phyloP scores from a whole-genome alignment of 2,329 filamentous ascomycete genomes.

The Monosporascus sp. region DNA sequence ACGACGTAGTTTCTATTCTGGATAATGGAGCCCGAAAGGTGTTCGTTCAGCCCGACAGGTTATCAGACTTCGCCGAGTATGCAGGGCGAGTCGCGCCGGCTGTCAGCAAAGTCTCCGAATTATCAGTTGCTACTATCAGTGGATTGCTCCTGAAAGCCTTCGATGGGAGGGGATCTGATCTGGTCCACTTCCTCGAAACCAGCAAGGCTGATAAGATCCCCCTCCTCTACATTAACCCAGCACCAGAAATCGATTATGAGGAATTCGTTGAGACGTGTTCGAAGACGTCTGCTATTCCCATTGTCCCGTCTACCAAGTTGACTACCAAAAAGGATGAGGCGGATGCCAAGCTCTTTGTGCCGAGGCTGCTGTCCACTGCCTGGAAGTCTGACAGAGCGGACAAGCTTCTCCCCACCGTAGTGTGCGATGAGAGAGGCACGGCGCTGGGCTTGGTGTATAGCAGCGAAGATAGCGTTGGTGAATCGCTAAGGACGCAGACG shows the following conservation, averaged over 20 bases:
- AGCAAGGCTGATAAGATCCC: conserved; percentile 41
- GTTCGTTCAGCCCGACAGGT: conserved; percentile 69
- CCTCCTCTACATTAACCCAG: conserved; percentile 47
- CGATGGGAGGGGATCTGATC: conserved; percentile 37
- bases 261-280: conserved; percentile 43
- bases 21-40: conserved; percentile 81
- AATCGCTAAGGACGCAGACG: conserved; percentile 70
- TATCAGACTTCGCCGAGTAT: conserved; percentile 53
- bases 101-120: conserved; percentile 38
- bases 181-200: conserved; percentile 39
- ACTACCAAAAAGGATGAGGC: conserved; percentile 60
- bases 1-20: conserved; percentile 74
- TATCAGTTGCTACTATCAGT: conserved; percentile 41
- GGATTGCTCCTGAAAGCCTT: conserved; percentile 51
- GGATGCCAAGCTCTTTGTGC: conserved; percentile 56
- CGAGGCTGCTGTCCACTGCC: conserved; percentile 65
- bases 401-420: conserved; percentile 80
- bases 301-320: conserved; percentile 66
- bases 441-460: conserved; percentile 92
- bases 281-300: conserved; percentile 57
- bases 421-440: conserved; percentile 80
- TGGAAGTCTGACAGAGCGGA: conserved; percentile 80
- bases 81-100: conserved; percentile 51
- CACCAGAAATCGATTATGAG: conserved; percentile 40
- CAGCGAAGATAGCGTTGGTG: conserved; percentile 81